phyloP scores from a whole-genome alignment of 2,329 filamentous ascomycete species.

The Ophiocordyceps robertsii region DNA sequence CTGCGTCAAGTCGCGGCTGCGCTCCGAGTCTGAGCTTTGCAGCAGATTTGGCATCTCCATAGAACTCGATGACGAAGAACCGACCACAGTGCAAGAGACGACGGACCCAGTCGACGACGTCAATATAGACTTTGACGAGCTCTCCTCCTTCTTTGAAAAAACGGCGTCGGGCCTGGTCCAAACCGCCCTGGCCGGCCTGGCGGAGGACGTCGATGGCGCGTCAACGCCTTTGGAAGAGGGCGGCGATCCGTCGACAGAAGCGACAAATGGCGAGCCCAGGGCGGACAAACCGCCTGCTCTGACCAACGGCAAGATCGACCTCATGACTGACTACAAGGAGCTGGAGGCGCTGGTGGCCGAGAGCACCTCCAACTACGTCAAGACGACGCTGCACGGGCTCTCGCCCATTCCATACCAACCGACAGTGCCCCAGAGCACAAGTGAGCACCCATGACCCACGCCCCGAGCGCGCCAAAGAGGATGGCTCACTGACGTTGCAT shows the following conservation, averaged over 20 bases:
- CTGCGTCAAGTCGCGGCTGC: slow-evolving; percentile 19
- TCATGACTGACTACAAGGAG: slow-evolving; percentile 26
- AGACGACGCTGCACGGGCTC: slow-evolving; percentile 27
- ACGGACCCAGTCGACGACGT: slow-evolving; percentile 12
- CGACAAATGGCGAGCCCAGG: slow-evolving; percentile 12
- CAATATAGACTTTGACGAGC: slow-evolving; percentile 24
- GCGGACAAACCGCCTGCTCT: slow-evolving; percentile 10
- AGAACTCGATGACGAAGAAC: slow-evolving; percentile 12
- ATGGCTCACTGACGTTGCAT: slow-evolving; percentile 1
- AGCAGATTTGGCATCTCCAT: slow-evolving; percentile 21
- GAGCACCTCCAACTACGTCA: slow-evolving; percentile 30
- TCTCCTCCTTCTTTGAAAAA: slow-evolving; percentile 28
- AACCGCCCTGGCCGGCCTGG: slow-evolving; percentile 23
- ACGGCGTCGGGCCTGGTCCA: slow-evolving; percentile 26
- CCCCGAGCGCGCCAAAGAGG: no score
- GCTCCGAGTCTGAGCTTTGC: slow-evolving; percentile 18
- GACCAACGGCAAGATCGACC: slow-evolving; percentile 17
- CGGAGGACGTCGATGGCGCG: slow-evolving; percentile 10
- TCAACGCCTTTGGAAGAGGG: slow-evolving; percentile 7
- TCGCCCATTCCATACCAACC: slow-evolving; percentile 29
- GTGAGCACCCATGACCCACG: slow-evolving; percentile 11
- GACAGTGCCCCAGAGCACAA: slow-evolving; percentile 24
- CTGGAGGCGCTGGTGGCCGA: slow-evolving; percentile 28
- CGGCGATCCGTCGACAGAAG: slow-evolving; percentile 9
- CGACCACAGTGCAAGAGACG: slow-evolving; percentile 3